Evolutionary conservation across 495 filamentous ascomycete genomes (phyloP).

Genomic region (Annulohypoxylon bovei): DNA sequence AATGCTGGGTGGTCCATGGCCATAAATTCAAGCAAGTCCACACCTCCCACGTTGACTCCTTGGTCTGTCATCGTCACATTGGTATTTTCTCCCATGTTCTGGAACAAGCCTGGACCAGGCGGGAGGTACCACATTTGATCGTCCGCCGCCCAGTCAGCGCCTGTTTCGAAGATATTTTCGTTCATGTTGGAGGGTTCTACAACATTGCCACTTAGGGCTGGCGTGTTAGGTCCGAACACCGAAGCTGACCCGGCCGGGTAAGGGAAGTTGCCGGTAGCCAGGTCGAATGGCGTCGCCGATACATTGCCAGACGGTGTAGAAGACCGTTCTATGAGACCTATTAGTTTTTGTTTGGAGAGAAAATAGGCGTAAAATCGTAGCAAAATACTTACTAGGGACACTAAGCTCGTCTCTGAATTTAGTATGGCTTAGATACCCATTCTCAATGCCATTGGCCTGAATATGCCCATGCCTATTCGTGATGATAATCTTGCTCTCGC

Average conservation of each 20-base stretch:
- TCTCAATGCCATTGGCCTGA: conserved; percentile 46
- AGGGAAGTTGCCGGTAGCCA: conserved; percentile 58
- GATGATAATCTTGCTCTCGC: conserved; percentile 40
- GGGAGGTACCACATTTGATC: conserved; percentile 69
- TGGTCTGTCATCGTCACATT: conserved; percentile 67
- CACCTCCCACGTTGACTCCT: conserved; percentile 65
- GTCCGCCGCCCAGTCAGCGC: conserved; percentile 55
- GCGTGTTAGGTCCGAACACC: conserved; percentile 57
- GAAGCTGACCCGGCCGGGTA: conserved; percentile 57
- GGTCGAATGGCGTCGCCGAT: conserved; percentile 65
- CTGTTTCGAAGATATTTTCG: conserved; percentile 49
- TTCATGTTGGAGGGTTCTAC: conserved; percentile 39
- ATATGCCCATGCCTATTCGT: conserved; percentile 48
- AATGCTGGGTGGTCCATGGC: conserved; percentile 60
- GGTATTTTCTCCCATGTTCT: conserved; percentile 60
- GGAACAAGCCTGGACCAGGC: conserved; percentile 63
- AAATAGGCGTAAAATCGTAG: neutral
- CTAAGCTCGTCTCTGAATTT: conserved; percentile 44
- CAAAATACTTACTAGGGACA: conserved; percentile 43
- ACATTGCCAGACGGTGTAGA: conserved; percentile 60
- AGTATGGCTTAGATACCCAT: conserved; percentile 43
- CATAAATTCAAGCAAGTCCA: conserved; percentile 68
- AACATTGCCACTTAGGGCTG: conserved; percentile 51
- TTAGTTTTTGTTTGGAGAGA: neutral
- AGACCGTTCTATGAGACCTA: conserved; percentile 49